A percentile compares a stretch with the other conserved stretches of the same genome.
Conservation (phyloP, 352 stramenopile genomes). For the Phytophthora crassamura region DNA sequence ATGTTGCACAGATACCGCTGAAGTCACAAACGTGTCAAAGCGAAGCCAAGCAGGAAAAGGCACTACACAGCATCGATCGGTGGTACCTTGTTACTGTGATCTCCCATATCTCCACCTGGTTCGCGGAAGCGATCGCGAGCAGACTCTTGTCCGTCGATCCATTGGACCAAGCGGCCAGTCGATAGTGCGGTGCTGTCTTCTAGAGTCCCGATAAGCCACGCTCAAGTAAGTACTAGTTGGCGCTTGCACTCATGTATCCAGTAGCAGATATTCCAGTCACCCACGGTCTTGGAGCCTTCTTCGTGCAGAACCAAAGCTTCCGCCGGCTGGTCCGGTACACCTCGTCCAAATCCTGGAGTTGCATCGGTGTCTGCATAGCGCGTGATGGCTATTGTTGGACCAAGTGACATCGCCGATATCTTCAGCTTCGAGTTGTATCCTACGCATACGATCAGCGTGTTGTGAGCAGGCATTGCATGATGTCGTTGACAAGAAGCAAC, state of each 20-base stretch:
- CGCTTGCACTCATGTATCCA: background rate
- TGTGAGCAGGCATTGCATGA: background rate
- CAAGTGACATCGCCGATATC: constrained; percentile 45
- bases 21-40: background rate
- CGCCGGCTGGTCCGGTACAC: constrained; percentile 12
- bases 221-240: too few relatives aligned
- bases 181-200: constrained; percentile 9
- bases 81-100: constrained; percentile 34
- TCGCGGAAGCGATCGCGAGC: constrained; percentile 36
- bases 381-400: constrained; percentile 44
- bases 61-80: background rate
- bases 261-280: constrained; percentile 8
- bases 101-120: constrained; percentile 46
- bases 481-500: background rate
- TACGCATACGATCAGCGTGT: constrained; percentile 7
- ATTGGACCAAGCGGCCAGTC: constrained; percentile 39
- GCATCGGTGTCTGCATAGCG: constrained; percentile 21
- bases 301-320: constrained; percentile 27
- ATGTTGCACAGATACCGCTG: constrained; percentile 19
- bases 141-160: constrained; percentile 27
- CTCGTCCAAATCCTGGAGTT: constrained; percentile 2
- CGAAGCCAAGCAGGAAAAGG: background rate
- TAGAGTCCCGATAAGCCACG: background rate
- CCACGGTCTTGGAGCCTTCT: constrained; percentile 15
- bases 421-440: constrained; percentile 52